Percentiles rank a stretch among this genome's conserved stretches.
Conservation (phyloP, 2,329 filamentous ascomycete species). For the Rugonectria rugulosa region DNA sequence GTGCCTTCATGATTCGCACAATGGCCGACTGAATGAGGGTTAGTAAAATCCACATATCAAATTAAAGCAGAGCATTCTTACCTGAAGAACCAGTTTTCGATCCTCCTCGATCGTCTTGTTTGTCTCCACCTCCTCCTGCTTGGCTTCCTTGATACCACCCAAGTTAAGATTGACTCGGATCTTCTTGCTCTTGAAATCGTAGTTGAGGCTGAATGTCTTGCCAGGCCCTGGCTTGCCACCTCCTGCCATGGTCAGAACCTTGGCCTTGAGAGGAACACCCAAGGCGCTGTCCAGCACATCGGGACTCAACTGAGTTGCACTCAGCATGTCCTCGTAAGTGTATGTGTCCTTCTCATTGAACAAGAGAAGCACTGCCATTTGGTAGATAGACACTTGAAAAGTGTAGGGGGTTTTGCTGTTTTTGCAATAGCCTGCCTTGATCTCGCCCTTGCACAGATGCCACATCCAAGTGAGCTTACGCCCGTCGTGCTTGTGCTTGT, state of each 20-base stretch:
- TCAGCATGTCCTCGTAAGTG: conserved; percentile 86
- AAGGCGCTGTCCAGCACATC: conserved; percentile 90
- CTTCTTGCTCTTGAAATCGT: conserved; percentile 98
- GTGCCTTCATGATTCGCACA: conserved; percentile 99
- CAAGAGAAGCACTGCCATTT: conserved; percentile 93
- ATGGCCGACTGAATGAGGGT: conserved; percentile 81
- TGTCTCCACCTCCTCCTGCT: conserved; percentile 94
- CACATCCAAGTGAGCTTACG: conserved; percentile 98
- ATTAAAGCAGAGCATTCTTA: conserved; percentile 55
- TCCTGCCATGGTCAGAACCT: conserved; percentile 79
- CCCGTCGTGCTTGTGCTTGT: conserved; percentile 95
- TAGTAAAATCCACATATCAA: conserved; percentile 26
- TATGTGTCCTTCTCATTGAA: conserved; percentile 93
- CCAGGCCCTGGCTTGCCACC: conserved; percentile 77
- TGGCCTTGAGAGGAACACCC: conserved; percentile 89
- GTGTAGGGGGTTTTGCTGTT: conserved; percentile 90
- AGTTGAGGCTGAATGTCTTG: conserved; percentile 85
- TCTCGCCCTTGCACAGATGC: conserved; percentile 97
- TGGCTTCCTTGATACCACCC: conserved; percentile 92
- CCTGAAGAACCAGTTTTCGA: conserved; percentile 94
- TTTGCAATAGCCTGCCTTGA: conserved; percentile 93
- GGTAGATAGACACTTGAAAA: conserved; percentile 96
- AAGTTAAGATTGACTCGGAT: conserved; percentile 96
- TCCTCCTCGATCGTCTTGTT: conserved; percentile 99
- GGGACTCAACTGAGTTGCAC: conserved; percentile 78